A percentile compares a stretch with the other conserved stretches of the same genome.
These are phyloP conservation scores for Mycena sanguinolenta DNA, from an alignment of 768 basidiomycete species.

Conservation along the genomic window DNA sequence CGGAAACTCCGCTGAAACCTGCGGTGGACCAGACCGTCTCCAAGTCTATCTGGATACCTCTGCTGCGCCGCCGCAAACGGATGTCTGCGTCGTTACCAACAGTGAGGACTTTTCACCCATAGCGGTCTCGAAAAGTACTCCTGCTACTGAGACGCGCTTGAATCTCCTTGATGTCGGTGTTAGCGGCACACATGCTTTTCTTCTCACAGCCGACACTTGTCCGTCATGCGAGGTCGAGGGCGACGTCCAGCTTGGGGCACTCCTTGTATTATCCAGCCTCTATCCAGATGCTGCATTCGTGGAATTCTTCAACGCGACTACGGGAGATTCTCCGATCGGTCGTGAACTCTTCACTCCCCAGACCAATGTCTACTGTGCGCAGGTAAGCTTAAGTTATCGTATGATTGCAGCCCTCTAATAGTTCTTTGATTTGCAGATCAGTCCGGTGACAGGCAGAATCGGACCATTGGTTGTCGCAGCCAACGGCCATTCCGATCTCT, in stretches of 20 bases:
- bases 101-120: conserved; percentile 38
- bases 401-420: conserved; percentile 13
- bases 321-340: conserved; percentile 11
- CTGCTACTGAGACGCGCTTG: conserved; percentile 30
- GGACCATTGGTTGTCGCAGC: conserved; percentile 27
- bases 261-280: conserved; percentile 11
- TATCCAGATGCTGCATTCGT: conserved; percentile 18
- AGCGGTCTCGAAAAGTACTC: conserved; percentile 34
- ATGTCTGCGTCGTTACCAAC: conserved; percentile 32
- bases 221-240: conserved; percentile 19
- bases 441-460: conserved; percentile 27
- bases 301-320: conserved; percentile 11
- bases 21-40: conserved; percentile 59
- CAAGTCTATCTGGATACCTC: conserved; percentile 56
- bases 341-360: conserved; percentile 13
- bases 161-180: conserved; percentile 21
- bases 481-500: conserved; percentile 31
- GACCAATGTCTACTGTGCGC: conserved; percentile 15
- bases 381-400: conserved; percentile 7
- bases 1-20: conserved; percentile 58
- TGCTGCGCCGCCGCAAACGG: conserved; percentile 36
- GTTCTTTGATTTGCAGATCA: conserved; percentile 17
- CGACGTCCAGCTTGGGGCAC: conserved; percentile 6
- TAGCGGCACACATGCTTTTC: conserved; percentile 11
- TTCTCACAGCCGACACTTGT: conserved; percentile 16